Evolutionary conservation across 495 filamentous ascomycete species (phyloP).

Genomic region (Trichocladium antarcticum): DNA sequence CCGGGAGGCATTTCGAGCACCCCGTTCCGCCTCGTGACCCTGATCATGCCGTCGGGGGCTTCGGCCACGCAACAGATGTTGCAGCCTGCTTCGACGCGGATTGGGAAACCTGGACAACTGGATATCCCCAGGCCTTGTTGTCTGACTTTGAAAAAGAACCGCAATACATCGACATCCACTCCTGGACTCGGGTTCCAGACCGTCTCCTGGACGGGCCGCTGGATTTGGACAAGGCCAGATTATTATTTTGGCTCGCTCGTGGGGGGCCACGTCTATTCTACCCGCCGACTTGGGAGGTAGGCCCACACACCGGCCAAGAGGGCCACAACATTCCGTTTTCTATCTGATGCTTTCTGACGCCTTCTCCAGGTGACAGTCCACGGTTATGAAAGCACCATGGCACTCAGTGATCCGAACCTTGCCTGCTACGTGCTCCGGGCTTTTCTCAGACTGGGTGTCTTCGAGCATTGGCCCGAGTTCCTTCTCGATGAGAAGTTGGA

Average conservation of each 20-base stretch:
- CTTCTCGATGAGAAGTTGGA: conserved; percentile 3
- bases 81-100: conserved; percentile 8
- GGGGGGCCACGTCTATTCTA: conserved; percentile 17
- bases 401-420: not conserved
- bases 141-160: not conserved
- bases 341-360: not conserved
- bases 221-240: conserved; percentile 18
- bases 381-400: conserved; percentile 13
- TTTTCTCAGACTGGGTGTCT: conserved; percentile 3
- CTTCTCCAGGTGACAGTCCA: conserved; percentile 5
- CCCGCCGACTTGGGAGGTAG: conserved; percentile 29
- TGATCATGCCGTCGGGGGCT: not conserved
- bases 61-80: not conserved
- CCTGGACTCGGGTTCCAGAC: conserved; percentile 23
- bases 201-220: conserved; percentile 22
- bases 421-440: conserved; percentile 1
- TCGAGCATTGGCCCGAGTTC: conserved; percentile 10
- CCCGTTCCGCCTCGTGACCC: not conserved
- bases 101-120: conserved; percentile 7
- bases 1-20: not conserved
- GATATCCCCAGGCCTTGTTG: too few relatives aligned
- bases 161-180: conserved; percentile 23
- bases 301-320: not conserved
- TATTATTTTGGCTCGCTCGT: conserved; percentile 31
- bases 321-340: not conserved